Conservation (phyloP, 352 stramenopile species). For the Phytophthora aleatoria region DNA sequence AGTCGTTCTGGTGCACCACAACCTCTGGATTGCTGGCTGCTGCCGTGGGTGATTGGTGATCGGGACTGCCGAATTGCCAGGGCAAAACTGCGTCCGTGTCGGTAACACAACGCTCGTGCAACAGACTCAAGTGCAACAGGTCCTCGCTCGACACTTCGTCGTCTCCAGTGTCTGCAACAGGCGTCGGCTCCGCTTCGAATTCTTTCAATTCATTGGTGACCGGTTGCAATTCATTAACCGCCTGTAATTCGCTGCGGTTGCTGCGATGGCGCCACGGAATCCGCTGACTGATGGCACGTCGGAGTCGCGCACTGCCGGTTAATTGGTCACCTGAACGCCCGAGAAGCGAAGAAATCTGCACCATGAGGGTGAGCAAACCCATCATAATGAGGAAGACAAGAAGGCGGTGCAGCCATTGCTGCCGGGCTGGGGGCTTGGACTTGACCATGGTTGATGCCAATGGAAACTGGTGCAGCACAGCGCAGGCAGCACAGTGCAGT, state of each 20-base stretch:
- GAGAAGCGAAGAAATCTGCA: conserved; percentile 28
- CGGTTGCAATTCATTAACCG: conserved; percentile 3
- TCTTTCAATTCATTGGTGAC: background rate
- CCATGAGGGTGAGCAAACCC: conserved; percentile 21
- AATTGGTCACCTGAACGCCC: conserved; percentile 22
- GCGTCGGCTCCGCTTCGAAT: conserved; percentile 1
- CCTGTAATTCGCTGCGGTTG: conserved; percentile 3
- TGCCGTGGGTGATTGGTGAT: conserved; percentile 26
- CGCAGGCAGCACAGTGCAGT: background rate
- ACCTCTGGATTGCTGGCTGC: conserved; percentile 40
- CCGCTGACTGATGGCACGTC: conserved; percentile 12
- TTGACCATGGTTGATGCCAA: conserved; percentile 4
- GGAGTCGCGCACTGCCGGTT: conserved; percentile 6
- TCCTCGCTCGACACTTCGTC: conserved; percentile 27
- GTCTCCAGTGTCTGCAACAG: background rate
- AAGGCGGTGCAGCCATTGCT: conserved; percentile 24
- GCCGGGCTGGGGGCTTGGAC: conserved; percentile 2
- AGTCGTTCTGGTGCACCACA: conserved; percentile 42
- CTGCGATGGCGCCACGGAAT: conserved; percentile 18
- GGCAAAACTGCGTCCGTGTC: conserved; percentile 38
- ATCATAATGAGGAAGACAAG: conserved; percentile 20
- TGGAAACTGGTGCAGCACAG: background rate
- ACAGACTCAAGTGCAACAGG: conserved; percentile 37
- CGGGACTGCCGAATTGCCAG: conserved; percentile 31
- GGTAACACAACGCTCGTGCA: conserved; percentile 42